Base-by-base conservation (phyloP, 163 green algal genomes). In the Chlamydomonas reinhardtii region DNA sequence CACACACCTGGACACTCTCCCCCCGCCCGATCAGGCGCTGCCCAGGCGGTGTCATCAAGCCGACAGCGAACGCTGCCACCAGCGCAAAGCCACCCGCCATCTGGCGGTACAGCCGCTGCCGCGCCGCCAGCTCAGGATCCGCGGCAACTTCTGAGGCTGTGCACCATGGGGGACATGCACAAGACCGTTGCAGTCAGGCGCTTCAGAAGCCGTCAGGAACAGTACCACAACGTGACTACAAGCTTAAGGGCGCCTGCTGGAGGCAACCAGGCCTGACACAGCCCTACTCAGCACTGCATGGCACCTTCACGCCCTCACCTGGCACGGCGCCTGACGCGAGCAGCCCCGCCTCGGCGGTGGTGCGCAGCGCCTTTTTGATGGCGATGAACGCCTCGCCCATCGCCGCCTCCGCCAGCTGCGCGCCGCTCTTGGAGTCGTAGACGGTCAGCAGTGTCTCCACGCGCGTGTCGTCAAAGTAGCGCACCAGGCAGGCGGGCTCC, bases 401-500 rank as follows among this genome's bases (percentile, higher is more conserved):
- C 1, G 80, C 79, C 48, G 48, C 48, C 70, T 86, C 80, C 54
- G 80, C 80, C 80, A 86, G 37, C 69, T 79, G 80, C 29, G 70
- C 80, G 17, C 80, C 80, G 70, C 80, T 86, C 35, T 90, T 83
- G n/a, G 89, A 85, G 37, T 92, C 85, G 34, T 89, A 90, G n/a
- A 89, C 85, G 5, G 81, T 87, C 34, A 92, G 84, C 25, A 92
- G 48, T 16, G 86, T 84, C 83, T 93, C 89, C 25, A 93, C 89
- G 12, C 89, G 83, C 27, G 89, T 82, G 68, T 93, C 85, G 37
- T 90, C 89, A 64, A 93, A 93, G 78, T 93, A 93, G 19, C 64
- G 52, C 4, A 82, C 70, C 31, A 91, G 83, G 11, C 69, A 75
- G 1, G 64, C 35, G 27, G 78, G 29, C 54, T 75, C 48, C 17